phyloP scores from a whole-genome alignment of 108 stramenopile genomes.

The Fistulifera pelliculosa region DNA sequence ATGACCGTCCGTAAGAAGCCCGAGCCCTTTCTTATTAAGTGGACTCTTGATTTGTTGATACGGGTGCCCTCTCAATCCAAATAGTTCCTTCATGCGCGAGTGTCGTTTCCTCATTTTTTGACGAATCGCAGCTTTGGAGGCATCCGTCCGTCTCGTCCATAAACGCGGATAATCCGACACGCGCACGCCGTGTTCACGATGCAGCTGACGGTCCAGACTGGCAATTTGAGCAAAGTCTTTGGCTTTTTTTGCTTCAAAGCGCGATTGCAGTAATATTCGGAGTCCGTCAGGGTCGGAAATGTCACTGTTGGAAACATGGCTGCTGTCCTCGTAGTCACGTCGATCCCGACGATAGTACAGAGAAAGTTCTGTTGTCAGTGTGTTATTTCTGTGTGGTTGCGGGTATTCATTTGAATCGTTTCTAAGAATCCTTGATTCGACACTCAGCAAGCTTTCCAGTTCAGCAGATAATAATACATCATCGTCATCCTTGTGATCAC shows the following conservation, averaged over 20 bases:
- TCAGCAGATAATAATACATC: no score
- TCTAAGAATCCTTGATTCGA: no score
- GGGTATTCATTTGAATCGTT: no score
- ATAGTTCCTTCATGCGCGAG: not conserved
- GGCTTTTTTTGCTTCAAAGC: conserved; percentile 3
- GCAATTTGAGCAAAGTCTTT: not conserved
- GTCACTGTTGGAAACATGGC: not conserved
- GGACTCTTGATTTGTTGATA: not conserved
- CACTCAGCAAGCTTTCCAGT: no score
- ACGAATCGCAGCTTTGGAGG: not conserved
- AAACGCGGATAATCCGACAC: conserved; percentile 1
- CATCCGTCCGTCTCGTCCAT: not conserved
- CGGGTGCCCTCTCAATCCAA: not conserved
- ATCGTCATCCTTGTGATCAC: no score
- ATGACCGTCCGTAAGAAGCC: not conserved
- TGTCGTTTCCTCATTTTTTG: not conserved
- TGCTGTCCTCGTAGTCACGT: not conserved
- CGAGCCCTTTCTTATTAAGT: not conserved
- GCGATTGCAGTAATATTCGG: not conserved
- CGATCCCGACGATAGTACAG: conserved; percentile 3
- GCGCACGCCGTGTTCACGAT: not conserved
- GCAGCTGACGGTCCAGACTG: not conserved
- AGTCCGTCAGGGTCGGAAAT: not conserved
- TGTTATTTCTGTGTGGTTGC: no score
- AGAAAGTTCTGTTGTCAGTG: no score